A percentile compares a stretch with the other conserved stretches of the same genome.
Evolutionary conservation across 208 protist species (phyloP).

Genomic region (Wallacemonas rigidus): DNA sequence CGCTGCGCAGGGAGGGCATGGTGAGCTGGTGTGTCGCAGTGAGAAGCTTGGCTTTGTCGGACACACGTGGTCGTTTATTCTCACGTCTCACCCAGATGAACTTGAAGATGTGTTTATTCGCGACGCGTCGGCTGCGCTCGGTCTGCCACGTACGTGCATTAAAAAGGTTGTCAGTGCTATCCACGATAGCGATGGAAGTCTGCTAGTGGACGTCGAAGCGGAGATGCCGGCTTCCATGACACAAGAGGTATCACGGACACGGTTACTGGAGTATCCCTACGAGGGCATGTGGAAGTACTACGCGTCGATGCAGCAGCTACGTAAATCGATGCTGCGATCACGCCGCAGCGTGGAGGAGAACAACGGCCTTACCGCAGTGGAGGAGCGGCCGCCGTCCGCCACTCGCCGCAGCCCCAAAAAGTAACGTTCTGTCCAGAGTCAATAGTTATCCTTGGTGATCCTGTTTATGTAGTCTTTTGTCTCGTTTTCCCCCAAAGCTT

Average conservation of each 20-base stretch:
- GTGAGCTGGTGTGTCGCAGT: background rate
- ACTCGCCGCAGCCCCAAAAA: slow-evolving; percentile 4
- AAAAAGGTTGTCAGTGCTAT: background rate
- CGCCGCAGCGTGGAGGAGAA: slow-evolving; percentile 12
- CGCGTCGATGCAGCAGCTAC: slow-evolving; percentile 15
- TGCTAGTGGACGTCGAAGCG: slow-evolving; percentile 28
- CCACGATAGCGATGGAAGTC: slow-evolving; percentile 9
- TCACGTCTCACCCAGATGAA: slow-evolving; percentile 1
- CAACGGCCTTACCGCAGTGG: background rate
- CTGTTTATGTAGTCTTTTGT: no score
- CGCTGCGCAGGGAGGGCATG: background rate
- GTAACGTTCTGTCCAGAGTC: background rate
- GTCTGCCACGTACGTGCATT: slow-evolving; percentile 3
- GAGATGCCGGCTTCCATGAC: slow-evolving; percentile 8
- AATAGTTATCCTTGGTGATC: background rate
- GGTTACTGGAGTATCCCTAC: slow-evolving; percentile 19
- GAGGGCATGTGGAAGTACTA: slow-evolving; percentile 23
- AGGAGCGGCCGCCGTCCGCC: slow-evolving; percentile 1
- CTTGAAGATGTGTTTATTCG: slow-evolving; percentile 12
- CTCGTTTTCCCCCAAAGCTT: no score
- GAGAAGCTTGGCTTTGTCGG: slow-evolving; percentile 28
- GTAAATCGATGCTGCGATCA: slow-evolving; percentile 18
- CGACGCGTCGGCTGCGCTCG: slow-evolving; percentile 9
- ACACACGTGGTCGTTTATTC: slow-evolving; percentile 19
- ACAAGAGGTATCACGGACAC: background rate